Evolutionary conservation across 1,284 basidiomycete species (phyloP), one percentile per base, ranked within the genome.

Genomic region (Trichosporon coremiiforme): DNA sequence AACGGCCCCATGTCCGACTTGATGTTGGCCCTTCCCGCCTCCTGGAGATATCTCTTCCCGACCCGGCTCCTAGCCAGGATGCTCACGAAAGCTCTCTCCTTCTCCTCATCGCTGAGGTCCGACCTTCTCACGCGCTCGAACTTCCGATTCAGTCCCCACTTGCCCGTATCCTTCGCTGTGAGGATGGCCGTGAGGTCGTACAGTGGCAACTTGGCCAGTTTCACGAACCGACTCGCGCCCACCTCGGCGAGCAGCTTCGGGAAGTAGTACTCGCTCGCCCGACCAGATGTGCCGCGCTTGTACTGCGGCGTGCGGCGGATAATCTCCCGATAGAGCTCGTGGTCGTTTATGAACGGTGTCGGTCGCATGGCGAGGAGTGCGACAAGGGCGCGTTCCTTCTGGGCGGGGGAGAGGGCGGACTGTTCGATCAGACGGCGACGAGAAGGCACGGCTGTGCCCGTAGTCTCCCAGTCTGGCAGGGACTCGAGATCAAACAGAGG

Each of bases 11-110:
- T 25, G 25, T 25, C 50, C 36, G 36, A 13, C 36, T 38, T 38
- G 36, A 13, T 38, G 9, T 25, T 17, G 20, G 20, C 47, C 6
- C 7, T 17, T 2, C 13, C 47, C n/a, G 50, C 50, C 50, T 53
- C 50, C 50, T 53, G 15, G 20, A 53, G 50, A 25, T 53, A 53
- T 25, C 50, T 17, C 50, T 53, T 53, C 50, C 50, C 50, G 22
- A 53, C 50, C 20, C 20, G 6, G 20, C 50, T 53, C 9, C 50
- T 20, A 13, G 50, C 50, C 2, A 53, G 20, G 20, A 53, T 53
- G 20, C 20, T 25, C 9, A 53, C 50, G 9, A 53, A 53, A 7
- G 50, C 50, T 17, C 50, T 53, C 22, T 53, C 50, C 50, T 53
- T 53, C 20, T 53, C 50, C 9, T 53, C 50, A 17, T 53, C 50